Percentiles rank a stretch among this genome's conserved stretches.
These are phyloP conservation scores for Paecilomyces fulvus DNA, from an alignment of 2,329 filamentous ascomycete species.

Conservation along the genomic window DNA sequence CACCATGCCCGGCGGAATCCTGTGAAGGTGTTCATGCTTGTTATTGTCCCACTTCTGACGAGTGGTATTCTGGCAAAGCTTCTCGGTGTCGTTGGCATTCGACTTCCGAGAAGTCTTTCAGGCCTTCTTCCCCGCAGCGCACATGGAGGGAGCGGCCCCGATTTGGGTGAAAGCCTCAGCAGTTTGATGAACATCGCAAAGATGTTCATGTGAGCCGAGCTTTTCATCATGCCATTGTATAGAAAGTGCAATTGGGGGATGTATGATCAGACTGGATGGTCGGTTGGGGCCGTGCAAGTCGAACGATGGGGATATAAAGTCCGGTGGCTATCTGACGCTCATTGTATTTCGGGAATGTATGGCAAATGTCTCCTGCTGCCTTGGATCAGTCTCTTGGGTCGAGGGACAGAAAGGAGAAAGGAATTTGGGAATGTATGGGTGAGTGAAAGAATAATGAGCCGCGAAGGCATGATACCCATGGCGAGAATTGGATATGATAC, in stretches of 20 bases:
- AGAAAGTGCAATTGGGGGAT: not conserved
- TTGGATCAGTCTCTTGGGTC: not conserved
- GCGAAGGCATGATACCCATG: not conserved
- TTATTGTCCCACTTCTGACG: conserved; percentile 79
- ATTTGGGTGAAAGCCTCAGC: conserved; percentile 22
- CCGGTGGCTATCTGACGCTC: not conserved
- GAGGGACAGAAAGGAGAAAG: not conserved
- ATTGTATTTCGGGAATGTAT: not conserved
- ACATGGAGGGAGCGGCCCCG: conserved; percentile 14
- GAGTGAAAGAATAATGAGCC: not conserved
- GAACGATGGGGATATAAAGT: not conserved
- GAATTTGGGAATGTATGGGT: not conserved
- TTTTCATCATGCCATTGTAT: not conserved
- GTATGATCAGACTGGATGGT: not conserved
- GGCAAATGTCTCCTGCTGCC: not conserved
- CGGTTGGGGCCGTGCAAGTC: not conserved
- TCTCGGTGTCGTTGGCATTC: conserved; percentile 69
- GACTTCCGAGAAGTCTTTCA: conserved; percentile 50
- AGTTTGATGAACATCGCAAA: conserved; percentile 28
- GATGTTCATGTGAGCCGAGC: conserved; percentile 22
- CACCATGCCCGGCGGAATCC: conserved; percentile 78
- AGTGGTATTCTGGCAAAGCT: conserved; percentile 74
- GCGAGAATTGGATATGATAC: not conserved
- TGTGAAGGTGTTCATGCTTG: conserved; percentile 75
- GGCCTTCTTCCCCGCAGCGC: conserved; percentile 19